Percentiles rank a stretch among this genome's conserved stretches.
These are phyloP conservation scores for Diaporthe citrichinensis DNA, from an alignment of 2,329 filamentous ascomycete genomes.

Conservation along the genomic window DNA sequence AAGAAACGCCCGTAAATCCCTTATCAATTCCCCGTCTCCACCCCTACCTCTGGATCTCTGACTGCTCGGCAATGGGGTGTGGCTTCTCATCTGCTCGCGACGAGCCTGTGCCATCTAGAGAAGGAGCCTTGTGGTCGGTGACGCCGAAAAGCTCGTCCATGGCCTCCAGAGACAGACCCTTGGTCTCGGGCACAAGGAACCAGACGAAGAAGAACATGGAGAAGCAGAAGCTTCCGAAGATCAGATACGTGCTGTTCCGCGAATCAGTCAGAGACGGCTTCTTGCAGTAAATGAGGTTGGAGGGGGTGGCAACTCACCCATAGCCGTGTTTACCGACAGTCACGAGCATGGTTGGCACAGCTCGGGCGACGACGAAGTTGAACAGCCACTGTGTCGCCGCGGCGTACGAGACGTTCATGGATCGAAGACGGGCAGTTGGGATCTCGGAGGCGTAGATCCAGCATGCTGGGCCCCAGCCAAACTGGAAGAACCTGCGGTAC, in stretches of 20 bases:
- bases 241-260: conserved; percentile 69
- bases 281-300: background rate
- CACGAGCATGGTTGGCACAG: conserved; percentile 73
- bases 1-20: background rate
- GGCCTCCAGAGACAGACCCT: conserved; percentile 60
- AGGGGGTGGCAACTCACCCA: conserved; percentile 48
- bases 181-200: conserved; percentile 74
- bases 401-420: conserved; percentile 72
- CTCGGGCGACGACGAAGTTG: conserved; percentile 74
- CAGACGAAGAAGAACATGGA: conserved; percentile 74
- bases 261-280: background rate
- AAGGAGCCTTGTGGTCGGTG: conserved; percentile 41
- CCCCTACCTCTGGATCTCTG: conserved; percentile 10
- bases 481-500: conserved; percentile 65
- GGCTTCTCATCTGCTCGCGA: conserved; percentile 5
- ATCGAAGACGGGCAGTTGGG: conserved; percentile 70
- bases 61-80: conserved; percentile 11
- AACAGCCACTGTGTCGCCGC: conserved; percentile 76
- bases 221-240: conserved; percentile 75
- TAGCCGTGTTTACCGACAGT: conserved; percentile 50
- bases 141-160: conserved; percentile 49
- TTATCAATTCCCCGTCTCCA: background rate
- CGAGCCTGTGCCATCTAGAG: conserved; percentile 10
- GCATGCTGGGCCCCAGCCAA: conserved; percentile 74
- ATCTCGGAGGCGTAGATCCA: conserved; percentile 77